Evolutionary conservation across 177 flowering plant genomes (phyloP).

Genomic region (Tripterygium wilfordii): DNA sequence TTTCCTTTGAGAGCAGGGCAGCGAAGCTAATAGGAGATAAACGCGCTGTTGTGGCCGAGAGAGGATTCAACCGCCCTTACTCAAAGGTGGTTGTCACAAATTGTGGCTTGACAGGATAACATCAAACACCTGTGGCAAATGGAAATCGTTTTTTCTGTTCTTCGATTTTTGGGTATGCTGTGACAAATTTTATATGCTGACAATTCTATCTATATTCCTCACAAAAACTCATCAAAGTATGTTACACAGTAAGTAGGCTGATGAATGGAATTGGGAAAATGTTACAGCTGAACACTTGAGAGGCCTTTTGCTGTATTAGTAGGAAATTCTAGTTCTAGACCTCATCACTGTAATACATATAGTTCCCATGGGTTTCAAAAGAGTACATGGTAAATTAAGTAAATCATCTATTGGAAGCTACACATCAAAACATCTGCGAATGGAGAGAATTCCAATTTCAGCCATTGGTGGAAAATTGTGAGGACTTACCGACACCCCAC

Average conservation of each 20-base stretch:
- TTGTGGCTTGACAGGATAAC: slow-evolving; percentile 62
- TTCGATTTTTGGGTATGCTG: slow-evolving; percentile 3
- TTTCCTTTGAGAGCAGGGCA: slow-evolving; percentile 39
- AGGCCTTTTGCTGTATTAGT: no score
- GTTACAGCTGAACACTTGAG: no score
- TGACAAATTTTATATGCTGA: not conserved
- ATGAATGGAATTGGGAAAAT: no score
- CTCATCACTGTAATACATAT: no score
- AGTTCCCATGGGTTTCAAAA: not conserved
- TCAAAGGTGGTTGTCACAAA: slow-evolving; percentile 73
- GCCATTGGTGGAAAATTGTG: not conserved
- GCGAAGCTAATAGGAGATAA: slow-evolving; percentile 95
- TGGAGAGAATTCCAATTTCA: not conserved
- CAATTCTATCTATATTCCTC: not conserved
- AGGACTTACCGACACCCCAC: no score
- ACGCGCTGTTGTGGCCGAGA: slow-evolving; percentile 92
- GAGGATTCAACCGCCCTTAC: slow-evolving; percentile 97
- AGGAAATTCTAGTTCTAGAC: no score
- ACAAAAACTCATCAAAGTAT: not conserved
- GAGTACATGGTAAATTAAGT: not conserved
- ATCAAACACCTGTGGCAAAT: not conserved
- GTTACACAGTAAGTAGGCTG: no score
- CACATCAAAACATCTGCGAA: no score
- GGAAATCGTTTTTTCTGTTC: not conserved
- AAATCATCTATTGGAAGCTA: no score